These are phyloP conservation scores for Penicillium sp. DNA, from an alignment of 2,329 filamentous ascomycete species.

Conservation along the genomic window DNA sequence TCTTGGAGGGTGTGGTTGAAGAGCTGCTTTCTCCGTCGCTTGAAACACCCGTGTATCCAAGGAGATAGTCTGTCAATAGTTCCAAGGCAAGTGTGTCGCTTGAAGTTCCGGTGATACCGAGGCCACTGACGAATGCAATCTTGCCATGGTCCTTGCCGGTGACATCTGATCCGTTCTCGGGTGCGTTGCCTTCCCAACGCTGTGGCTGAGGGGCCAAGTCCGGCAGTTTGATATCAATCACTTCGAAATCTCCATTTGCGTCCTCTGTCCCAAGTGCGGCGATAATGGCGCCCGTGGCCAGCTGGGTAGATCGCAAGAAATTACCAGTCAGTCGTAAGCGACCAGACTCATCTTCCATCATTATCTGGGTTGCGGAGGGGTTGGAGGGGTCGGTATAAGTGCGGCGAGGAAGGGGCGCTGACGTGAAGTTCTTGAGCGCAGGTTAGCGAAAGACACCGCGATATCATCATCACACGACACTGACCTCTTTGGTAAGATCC, in stretches of 20 bases:
- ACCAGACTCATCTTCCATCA: constrained; percentile 95
- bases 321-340: constrained; percentile 77
- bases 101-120: constrained; percentile 76
- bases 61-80: constrained; percentile 80
- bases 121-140: constrained; percentile 84
- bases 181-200: constrained; percentile 63
- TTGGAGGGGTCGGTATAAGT: constrained; percentile 67
- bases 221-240: constrained; percentile 84
- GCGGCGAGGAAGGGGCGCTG: constrained; percentile 72
- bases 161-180: constrained; percentile 44
- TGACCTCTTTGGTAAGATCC: constrained; percentile 87
- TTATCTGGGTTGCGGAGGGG: constrained; percentile 60
- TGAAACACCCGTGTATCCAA: constrained; percentile 71
- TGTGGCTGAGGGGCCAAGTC: constrained; percentile 80
- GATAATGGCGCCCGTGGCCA: constrained; percentile 91
- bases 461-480: constrained; percentile 24
- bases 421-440: constrained; percentile 73
- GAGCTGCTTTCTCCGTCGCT: constrained; percentile 52
- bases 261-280: constrained; percentile 97
- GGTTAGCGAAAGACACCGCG: constrained; percentile 15
- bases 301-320: constrained; percentile 64
- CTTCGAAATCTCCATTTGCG: constrained; percentile 85
- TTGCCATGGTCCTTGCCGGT: constrained; percentile 55
- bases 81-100: constrained; percentile 74
- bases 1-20: constrained; percentile 49